Conservation (phyloP, 2,329 filamentous ascomycete genomes). For the Dothideomycetidae sp. region DNA sequence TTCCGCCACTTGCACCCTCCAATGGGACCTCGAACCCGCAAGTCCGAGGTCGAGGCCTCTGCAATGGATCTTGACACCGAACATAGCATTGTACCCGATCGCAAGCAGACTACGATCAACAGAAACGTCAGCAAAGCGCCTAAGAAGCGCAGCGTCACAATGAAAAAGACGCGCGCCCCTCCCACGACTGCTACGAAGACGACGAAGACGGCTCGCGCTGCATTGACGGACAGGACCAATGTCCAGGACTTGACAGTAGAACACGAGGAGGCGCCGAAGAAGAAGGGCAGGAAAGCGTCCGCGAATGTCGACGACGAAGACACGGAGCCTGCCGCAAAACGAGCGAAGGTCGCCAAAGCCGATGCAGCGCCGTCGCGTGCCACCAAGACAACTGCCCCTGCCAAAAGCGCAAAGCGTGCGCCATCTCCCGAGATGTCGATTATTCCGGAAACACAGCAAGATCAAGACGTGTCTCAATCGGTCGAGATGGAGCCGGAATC, state of each 20-base stretch:
- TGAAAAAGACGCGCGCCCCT: conserved; percentile 15
- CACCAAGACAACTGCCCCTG: conserved; percentile 9
- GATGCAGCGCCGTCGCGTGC: conserved; percentile 12
- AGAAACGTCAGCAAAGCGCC: conserved; percentile 17
- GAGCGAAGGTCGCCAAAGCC: conserved; percentile 15
- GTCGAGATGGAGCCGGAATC: conserved; percentile 24
- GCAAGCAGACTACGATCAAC: conserved; percentile 11
- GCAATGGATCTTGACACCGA: conserved; percentile 6
- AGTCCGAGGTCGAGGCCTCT: not conserved
- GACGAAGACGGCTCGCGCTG: conserved; percentile 25
- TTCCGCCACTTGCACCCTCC: too few species aligned
- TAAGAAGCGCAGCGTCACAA: conserved; percentile 6
- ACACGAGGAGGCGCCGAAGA: conserved; percentile 25
- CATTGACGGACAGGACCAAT: conserved; percentile 28
- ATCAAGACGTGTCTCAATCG: conserved; percentile 21
- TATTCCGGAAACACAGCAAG: conserved; percentile 34
- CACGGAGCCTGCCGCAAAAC: conserved; percentile 13
- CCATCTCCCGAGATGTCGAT: conserved; percentile 21
- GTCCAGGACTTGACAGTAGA: conserved; percentile 24
- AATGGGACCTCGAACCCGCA: conserved; percentile 6
- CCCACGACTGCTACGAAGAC: conserved; percentile 18
- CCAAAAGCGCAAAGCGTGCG: conserved; percentile 17
- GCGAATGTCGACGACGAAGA: conserved; percentile 10
- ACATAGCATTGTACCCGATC: conserved; percentile 1
- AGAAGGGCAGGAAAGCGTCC: conserved; percentile 14